Evolutionary conservation across 345 rosid species (phyloP).

Genomic region (rapeseed (Brassica napus)): Da-Ae NC_063443.1:7616501-7617000

Average conservation of each 20-base stretch:
- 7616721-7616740: background rate
- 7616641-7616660: conserved; percentile 23
- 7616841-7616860: conserved; percentile 95
- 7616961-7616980: conserved; percentile 85
- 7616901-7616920: background rate
- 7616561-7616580: conserved; percentile 95
- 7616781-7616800: conserved; percentile 9
- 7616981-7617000: conserved; percentile 75
- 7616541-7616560: conserved; percentile 98
- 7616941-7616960: conserved; percentile 84
- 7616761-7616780: background rate
- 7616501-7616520: conserved; percentile 85
- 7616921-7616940: background rate
- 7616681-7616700: conserved; percentile 94
- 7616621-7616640: conserved; percentile 1
- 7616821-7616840: conserved; percentile 82
- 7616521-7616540: conserved; percentile 95
- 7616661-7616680: conserved; percentile 86
- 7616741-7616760: conserved; percentile 4
- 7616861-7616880: conserved; percentile 63
- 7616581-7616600: conserved; percentile 31
- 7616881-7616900: background rate
- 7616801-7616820: conserved; percentile 61
- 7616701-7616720: conserved; percentile 77
- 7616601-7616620: background rate